These are phyloP conservation scores for Macrophomina phaseolina DNA, from an alignment of 2,329 filamentous ascomycete genomes.

Conservation along the genomic window DNA sequence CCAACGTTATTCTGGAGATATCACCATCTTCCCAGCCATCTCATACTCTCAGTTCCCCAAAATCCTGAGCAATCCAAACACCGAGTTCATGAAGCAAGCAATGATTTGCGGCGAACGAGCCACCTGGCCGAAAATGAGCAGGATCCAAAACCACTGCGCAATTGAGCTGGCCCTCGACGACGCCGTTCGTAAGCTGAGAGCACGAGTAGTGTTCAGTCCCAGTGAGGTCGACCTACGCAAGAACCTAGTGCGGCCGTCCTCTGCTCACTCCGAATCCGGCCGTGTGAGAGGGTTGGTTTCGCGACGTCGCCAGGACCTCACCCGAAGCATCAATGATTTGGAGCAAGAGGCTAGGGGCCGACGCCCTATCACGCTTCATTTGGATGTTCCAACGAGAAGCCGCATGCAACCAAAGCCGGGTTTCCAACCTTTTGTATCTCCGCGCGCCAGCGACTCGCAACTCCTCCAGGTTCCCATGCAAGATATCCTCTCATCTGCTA, in stretches of 20 bases:
- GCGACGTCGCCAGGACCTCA: slow-evolving; percentile 5
- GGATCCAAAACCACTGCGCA: slow-evolving; percentile 84
- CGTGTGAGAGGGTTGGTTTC: slow-evolving; percentile 17
- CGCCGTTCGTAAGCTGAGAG: slow-evolving; percentile 71
- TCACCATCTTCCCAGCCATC: slow-evolving; percentile 88
- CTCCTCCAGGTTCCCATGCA: slow-evolving; percentile 18
- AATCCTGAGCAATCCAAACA: slow-evolving; percentile 82
- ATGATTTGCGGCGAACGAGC: slow-evolving; percentile 81
- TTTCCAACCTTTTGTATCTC: neutral
- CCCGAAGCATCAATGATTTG: slow-evolving; percentile 21
- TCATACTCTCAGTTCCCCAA: slow-evolving; percentile 74
- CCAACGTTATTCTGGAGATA: slow-evolving; percentile 92
- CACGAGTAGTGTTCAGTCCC: slow-evolving; percentile 71
- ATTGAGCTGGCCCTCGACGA: slow-evolving; percentile 85
- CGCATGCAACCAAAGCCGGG: neutral
- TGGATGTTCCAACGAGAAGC: slow-evolving; percentile 8
- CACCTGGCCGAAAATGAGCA: slow-evolving; percentile 88
- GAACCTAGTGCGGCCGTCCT: slow-evolving; percentile 34
- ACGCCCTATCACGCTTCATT: slow-evolving; percentile 12
- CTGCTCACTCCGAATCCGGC: slow-evolving; percentile 23
- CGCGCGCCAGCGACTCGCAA: slow-evolving; percentile 20
- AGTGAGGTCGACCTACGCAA: slow-evolving; percentile 58
- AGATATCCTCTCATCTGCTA: slow-evolving; percentile 28
- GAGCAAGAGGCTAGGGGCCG: slow-evolving; percentile 3
- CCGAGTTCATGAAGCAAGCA: slow-evolving; percentile 83